Evolutionary conservation across 768 basidiomycete species (phyloP).

Genomic region (Gloeopeniophorella convolvens): DNA sequence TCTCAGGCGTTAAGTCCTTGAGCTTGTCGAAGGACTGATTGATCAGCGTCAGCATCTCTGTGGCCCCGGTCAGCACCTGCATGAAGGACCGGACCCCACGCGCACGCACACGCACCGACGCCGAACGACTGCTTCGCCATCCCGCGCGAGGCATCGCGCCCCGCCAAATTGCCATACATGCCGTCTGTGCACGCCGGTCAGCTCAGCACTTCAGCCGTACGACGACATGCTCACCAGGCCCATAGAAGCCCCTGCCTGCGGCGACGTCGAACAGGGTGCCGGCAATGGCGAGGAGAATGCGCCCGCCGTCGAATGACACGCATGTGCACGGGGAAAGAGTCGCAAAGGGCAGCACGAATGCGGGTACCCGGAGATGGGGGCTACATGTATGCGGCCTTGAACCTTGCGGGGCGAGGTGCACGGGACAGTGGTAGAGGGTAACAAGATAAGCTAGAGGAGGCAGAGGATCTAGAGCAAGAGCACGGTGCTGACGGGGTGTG

Average conservation of each 20-base stretch:
- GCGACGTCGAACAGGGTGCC: slow-evolving; percentile 92
- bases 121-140: slow-evolving; percentile 99
- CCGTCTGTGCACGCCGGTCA: slow-evolving; percentile 50
- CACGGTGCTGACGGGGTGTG: slow-evolving; percentile 75
- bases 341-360: slow-evolving; percentile 69
- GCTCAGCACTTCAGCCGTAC: not conserved
- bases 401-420: slow-evolving; percentile 54
- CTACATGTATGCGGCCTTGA: slow-evolving; percentile 87
- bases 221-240: slow-evolving; percentile 60
- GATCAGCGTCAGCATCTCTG: slow-evolving; percentile 87
- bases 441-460: slow-evolving; percentile 64
- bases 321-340: slow-evolving; percentile 77
- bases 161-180: slow-evolving; percentile 97
- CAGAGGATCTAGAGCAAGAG: slow-evolving; percentile 75
- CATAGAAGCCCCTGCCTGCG: slow-evolving; percentile 85
- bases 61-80: not conserved
- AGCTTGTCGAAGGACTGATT: slow-evolving; percentile 85
- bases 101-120: slow-evolving; percentile 44
- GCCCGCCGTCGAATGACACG: slow-evolving; percentile 54
- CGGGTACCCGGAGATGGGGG: slow-evolving; percentile 79
- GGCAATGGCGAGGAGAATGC: slow-evolving; percentile 83
- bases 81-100: not conserved
- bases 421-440: slow-evolving; percentile 54
- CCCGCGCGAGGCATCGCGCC: slow-evolving; percentile 89
- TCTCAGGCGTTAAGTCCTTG: slow-evolving; percentile 64